Evolutionary conservation across 305 asterid species (phyloP).

Genomic region (Petunia hybrid): DNA sequence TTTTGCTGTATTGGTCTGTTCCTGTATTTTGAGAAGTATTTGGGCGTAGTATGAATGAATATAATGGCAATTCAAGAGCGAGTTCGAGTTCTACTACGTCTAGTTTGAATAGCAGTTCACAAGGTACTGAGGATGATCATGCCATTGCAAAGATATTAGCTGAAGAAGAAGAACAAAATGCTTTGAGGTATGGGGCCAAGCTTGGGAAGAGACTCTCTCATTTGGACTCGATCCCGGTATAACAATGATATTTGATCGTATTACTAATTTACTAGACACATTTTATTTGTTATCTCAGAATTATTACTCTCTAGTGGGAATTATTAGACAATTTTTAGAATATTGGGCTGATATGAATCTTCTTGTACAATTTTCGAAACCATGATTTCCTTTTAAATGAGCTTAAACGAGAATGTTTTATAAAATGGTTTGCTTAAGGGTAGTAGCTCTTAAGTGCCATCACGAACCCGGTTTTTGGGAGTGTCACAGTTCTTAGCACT

Average conservation of each 20-base stretch:
- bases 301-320: not conserved
- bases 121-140: constrained; percentile 90
- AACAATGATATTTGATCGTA: not conserved
- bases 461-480: too few species aligned
- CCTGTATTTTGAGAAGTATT: constrained; percentile 1
- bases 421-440: too few species aligned
- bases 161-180: constrained; percentile 60
- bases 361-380: too few species aligned
- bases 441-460: too few species aligned
- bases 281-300: not conserved
- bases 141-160: constrained; percentile 83
- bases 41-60: constrained; percentile 49
- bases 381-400: too few species aligned
- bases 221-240: constrained; percentile 89
- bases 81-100: constrained; percentile 46
- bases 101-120: constrained; percentile 73
- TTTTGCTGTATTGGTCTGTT: constrained; percentile 20
- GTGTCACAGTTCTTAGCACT: too few species aligned
- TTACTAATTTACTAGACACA: not conserved
- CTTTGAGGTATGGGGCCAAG: constrained; percentile 46
- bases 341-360: too few species aligned
- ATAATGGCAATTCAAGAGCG: constrained; percentile 51
- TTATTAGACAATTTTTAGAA: not conserved
- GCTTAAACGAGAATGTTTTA: too few species aligned
- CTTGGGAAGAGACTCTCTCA: constrained; percentile 93